Evolutionary conservation across 768 basidiomycete species (phyloP).

Genomic region (Leccinellum rugosiceps): DNA sequence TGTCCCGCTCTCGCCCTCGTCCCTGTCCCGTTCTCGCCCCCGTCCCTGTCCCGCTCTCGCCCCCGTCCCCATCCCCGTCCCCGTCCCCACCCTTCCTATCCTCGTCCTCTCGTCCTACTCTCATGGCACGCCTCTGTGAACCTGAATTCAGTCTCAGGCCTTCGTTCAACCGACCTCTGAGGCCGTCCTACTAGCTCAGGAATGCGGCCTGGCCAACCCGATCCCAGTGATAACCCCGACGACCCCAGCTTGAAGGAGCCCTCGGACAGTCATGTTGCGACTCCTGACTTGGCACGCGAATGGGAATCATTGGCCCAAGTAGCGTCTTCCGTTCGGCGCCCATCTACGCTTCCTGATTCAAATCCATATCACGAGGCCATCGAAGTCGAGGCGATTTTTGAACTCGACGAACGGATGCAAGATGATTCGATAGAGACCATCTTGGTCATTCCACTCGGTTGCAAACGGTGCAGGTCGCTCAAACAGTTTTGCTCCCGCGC

Average conservation of each 20-base stretch:
- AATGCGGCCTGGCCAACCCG: conserved; percentile 9
- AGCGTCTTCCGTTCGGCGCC: conserved; percentile 25
- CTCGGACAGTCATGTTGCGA: background rate
- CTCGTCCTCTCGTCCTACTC: too few species aligned
- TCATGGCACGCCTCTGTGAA: background rate
- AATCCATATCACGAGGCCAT: conserved; percentile 18
- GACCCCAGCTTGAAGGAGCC: background rate
- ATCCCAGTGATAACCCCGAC: background rate
- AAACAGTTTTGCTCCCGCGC: conserved; percentile 25
- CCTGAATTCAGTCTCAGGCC: background rate
- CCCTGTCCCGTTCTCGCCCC: too few species aligned
- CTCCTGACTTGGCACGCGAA: conserved; percentile 16
- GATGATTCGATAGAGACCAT: conserved; percentile 12
- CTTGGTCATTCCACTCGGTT: conserved; percentile 21
- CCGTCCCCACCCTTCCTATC: too few species aligned
- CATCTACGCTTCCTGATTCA: conserved; percentile 15
- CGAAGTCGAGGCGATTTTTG: conserved; percentile 25
- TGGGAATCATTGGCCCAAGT: conserved; percentile 19
- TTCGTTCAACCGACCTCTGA: background rate
- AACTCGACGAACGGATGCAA: conserved; percentile 17
- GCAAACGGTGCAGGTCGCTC: conserved; percentile 11
- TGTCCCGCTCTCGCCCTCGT: too few species aligned
- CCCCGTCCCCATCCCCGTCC: too few species aligned
- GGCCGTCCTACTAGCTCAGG: background rate
- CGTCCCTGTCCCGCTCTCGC: too few species aligned